Conservation (phyloP, 2,329 filamentous ascomycete genomes). For the Talaromyces pinophilus region DNA sequence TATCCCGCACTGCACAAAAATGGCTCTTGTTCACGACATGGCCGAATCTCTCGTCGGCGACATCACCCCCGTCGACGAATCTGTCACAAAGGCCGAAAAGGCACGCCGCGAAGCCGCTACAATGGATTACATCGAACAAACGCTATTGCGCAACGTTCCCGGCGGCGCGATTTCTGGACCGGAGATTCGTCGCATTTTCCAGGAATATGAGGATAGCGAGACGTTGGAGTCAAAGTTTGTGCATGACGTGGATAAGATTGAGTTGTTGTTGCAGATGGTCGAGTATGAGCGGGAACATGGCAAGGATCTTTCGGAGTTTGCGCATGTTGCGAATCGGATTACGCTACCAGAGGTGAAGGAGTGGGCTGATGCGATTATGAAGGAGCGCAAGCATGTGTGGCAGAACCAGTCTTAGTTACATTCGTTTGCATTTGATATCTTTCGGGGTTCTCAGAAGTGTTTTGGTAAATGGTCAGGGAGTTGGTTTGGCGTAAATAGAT, state of each 20-base stretch:
- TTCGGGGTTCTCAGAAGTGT: not conserved
- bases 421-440: not conserved
- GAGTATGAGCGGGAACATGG: constrained; percentile 82
- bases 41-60: constrained; percentile 92
- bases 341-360: constrained; percentile 73
- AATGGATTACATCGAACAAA: constrained; percentile 84
- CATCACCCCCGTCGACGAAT: constrained; percentile 84
- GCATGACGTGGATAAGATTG: constrained; percentile 97
- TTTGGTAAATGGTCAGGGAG: not conserved
- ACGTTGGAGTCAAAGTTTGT: constrained; percentile 87
- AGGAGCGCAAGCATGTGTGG: constrained; percentile 77
- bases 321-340: constrained; percentile 73
- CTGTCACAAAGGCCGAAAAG: constrained; percentile 84
- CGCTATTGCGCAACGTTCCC: constrained; percentile 71
- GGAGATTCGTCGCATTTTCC: constrained; percentile 79
- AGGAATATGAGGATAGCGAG: constrained; percentile 88
- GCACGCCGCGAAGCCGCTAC: constrained; percentile 79
- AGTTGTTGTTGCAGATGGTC: constrained; percentile 90
- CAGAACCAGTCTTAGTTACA: constrained; percentile 30
- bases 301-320: constrained; percentile 83
- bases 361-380: constrained; percentile 76
- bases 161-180: constrained; percentile 65
- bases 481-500: constrained; percentile 10
- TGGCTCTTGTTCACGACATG: constrained; percentile 98
- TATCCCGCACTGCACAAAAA: constrained; percentile 81